Percentiles rank a stretch among this genome's conserved stretches.
These are phyloP conservation scores for Mercurialis annua DNA, from an alignment of 345 rosid genomes.

Conservation along the genomic window DNA sequence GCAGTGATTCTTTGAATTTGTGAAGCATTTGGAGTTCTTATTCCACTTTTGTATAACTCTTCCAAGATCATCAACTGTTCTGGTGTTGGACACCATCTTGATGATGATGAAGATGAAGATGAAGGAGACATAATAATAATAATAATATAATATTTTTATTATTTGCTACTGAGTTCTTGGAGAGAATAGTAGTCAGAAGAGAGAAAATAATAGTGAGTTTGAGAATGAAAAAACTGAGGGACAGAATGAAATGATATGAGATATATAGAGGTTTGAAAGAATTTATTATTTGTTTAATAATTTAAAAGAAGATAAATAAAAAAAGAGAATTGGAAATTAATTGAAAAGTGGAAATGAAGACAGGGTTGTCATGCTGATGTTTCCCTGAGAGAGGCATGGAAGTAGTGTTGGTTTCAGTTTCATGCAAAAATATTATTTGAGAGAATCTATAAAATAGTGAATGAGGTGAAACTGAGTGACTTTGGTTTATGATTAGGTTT, in stretches of 20 bases:
- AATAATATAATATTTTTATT: too few relatives aligned
- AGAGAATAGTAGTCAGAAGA: neutral
- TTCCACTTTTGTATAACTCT: conserved; percentile 78
- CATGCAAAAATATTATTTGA: conserved; percentile 17
- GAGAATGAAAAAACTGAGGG: conserved; percentile 1
- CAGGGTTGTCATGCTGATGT: conserved; percentile 47
- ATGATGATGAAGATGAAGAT: conserved; percentile 56
- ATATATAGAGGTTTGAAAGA: conserved; percentile 10
- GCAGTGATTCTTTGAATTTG: conserved; percentile 87
- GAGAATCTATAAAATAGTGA: conserved; percentile 17
- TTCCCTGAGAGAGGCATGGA: conserved; percentile 43
- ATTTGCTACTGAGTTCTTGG: neutral
- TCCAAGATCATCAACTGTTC: conserved; percentile 90
- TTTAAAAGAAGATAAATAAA: neutral
- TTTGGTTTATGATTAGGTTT: neutral
- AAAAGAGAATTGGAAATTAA: conserved; percentile 4
- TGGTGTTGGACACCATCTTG: conserved; percentile 98
- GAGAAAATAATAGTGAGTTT: neutral
- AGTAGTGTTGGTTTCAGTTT: conserved; percentile 35
- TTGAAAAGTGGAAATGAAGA: conserved; percentile 17
- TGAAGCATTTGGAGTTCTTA: conserved; percentile 75
- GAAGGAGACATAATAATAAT: conserved; percentile 50
- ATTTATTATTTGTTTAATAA: too few relatives aligned
- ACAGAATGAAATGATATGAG: conserved; percentile 7
- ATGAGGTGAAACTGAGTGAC: conserved; percentile 21